phyloP scores from a whole-genome alignment of 305 asterid genomes.

The Ajuga reptans region DNA sequence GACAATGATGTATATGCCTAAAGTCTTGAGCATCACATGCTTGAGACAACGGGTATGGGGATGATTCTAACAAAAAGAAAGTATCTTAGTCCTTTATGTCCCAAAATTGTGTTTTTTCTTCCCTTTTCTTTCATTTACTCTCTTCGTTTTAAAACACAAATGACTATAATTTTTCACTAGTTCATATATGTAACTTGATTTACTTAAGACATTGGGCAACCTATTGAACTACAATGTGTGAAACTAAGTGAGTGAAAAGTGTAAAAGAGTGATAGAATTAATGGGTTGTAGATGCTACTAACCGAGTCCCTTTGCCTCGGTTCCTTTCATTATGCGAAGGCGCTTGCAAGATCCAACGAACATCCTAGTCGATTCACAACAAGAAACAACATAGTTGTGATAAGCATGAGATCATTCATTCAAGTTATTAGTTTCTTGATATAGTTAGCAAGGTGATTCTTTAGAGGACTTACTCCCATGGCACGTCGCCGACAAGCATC shows the following conservation, averaged over 20 bases:
- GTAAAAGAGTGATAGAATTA: neutral
- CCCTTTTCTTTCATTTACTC: too few relatives aligned
- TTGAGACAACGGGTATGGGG: too few relatives aligned
- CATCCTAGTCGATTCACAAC: constrained; percentile 37
- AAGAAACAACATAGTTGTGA: neutral
- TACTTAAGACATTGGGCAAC: neutral
- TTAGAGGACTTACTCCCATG: constrained; percentile 45
- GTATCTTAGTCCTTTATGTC: too few relatives aligned
- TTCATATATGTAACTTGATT: neutral
- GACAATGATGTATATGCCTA: too few relatives aligned
- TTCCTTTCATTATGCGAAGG: constrained; percentile 63
- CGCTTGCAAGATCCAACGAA: constrained; percentile 71
- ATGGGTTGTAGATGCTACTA: constrained; percentile 7
- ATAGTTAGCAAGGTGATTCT: neutral
- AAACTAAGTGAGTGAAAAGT: neutral
- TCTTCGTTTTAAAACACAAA: too few relatives aligned
- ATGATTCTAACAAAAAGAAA: too few relatives aligned
- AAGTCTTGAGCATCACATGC: too few relatives aligned
- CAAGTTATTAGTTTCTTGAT: neutral
- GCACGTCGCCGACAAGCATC: constrained; percentile 62
- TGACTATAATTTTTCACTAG: neutral
- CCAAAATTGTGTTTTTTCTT: too few relatives aligned
- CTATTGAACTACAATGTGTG: neutral
- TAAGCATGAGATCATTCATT: neutral
- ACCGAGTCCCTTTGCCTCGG: constrained; percentile 66